Conservation (phyloP, 208 protist species). For the Novymonas esmeraldas region DNA sequence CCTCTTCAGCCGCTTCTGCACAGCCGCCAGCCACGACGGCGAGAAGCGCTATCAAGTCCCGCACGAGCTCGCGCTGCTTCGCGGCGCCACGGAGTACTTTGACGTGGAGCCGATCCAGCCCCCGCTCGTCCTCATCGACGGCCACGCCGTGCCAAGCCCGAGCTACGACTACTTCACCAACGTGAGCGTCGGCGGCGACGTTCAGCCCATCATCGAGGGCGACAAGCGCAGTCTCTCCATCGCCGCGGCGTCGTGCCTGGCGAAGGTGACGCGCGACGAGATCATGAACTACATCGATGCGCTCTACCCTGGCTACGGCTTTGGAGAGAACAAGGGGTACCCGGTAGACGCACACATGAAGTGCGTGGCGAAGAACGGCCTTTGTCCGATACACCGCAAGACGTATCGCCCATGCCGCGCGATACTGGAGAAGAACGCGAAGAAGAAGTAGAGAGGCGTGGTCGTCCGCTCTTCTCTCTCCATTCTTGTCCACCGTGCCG, state of each 20-base stretch:
- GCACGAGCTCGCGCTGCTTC: constrained; percentile 62
- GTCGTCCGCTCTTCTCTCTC: not conserved
- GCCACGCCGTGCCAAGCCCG: constrained; percentile 73
- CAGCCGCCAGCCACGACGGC: constrained; percentile 67
- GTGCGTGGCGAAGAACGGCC: constrained; percentile 59
- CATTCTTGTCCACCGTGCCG: not conserved
- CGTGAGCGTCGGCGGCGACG: constrained; percentile 59
- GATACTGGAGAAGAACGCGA: constrained; percentile 43
- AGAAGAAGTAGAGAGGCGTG: too few relatives aligned
- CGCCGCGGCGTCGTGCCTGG: constrained; percentile 87
- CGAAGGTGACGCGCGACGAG: constrained; percentile 89
- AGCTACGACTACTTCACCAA: constrained; percentile 71
- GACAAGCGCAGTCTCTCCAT: constrained; percentile 89
- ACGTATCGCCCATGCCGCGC: constrained; percentile 76
- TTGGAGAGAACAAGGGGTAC: constrained; percentile 88
- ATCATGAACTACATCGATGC: constrained; percentile 80
- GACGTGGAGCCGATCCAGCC: constrained; percentile 82
- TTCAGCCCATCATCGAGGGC: constrained; percentile 86
- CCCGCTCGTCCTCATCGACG: constrained; percentile 85
- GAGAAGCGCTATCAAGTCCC: constrained; percentile 70
- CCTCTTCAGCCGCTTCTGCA: constrained; percentile 84
- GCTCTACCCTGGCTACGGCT: constrained; percentile 83
- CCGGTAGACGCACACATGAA: constrained; percentile 90
- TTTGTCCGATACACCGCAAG: constrained; percentile 82
- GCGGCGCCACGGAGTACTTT: constrained; percentile 72